phyloP scores from a whole-genome alignment of 208 protist species.

The Angomonas ambiguus region DNA sequence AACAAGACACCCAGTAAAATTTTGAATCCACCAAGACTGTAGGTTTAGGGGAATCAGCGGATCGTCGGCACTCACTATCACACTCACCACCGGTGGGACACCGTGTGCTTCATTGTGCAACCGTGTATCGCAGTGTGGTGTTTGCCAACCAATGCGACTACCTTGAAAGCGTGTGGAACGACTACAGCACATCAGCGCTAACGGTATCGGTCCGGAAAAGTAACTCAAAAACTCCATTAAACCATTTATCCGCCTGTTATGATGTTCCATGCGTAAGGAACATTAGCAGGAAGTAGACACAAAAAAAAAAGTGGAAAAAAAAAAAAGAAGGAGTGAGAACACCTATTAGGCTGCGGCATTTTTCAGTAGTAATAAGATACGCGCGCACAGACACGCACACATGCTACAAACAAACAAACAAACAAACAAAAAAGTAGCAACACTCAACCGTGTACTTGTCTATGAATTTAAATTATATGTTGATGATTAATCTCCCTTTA shows the following conservation, averaged over 20 bases:
- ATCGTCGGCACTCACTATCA: background rate
- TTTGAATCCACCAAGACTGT: background rate
- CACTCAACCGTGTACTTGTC: too few species aligned
- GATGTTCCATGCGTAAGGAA: too few species aligned
- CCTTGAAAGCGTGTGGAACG: background rate
- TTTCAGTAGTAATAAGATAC: too few species aligned
- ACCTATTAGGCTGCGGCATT: background rate
- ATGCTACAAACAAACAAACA: background rate
- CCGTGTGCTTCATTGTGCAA: slow-evolving; percentile 10
- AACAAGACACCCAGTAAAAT: background rate
- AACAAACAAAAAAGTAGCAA: background rate
- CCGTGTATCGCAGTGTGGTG: background rate
- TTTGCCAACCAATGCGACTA: background rate
- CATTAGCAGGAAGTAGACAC: too few species aligned
- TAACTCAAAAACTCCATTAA: background rate
- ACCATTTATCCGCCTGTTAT: background rate
- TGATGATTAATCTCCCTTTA: background rate
- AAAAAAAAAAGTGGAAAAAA: background rate
- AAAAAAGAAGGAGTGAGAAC: background rate
- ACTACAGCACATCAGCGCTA: background rate
- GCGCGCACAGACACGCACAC: background rate
- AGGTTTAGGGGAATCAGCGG: background rate
- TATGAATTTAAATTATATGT: background rate
- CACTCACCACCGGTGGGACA: slow-evolving; percentile 9
- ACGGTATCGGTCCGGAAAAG: background rate